Evolutionary conservation across 106 monocot genomes (phyloP), one percentile per base, ranked within the genome.

Genomic region (Dendrobium officinale): DNA sequence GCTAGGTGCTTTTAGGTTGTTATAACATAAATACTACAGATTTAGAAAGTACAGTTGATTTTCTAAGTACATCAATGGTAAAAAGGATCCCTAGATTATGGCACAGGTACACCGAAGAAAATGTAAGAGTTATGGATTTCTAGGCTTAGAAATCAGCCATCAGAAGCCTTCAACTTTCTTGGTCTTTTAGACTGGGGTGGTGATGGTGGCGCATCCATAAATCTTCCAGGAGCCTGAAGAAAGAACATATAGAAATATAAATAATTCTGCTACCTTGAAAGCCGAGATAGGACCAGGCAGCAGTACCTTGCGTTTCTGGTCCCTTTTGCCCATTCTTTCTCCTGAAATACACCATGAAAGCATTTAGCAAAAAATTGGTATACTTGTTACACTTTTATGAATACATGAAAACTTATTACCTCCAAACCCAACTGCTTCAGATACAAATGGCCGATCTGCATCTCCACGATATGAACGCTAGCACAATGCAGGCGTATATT

Each of bases 141-240:
- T 13, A 51, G 10, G 13, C 15, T 61, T 61, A 20, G n/a, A 22
- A 61, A 67, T 81, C 86, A 85, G 87, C 83, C 80, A 80, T 92
- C 96, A 26, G 96, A 90, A 81, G 87, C 80, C 80, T 94, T 94
- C 54, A 92, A 79, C 75, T 98, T 98, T 75, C 91, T 78, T 29
- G 97, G 92, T 80, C 97, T 89, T 81, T 95, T 98, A 26, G 94
- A 95, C 79, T 91, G 94, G 19, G 97, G 89, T 10, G 94, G 97
- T 77, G 97, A 95, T 58, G 97, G 85, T n/a, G 94, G 97, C 43
- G 90, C 72, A 79, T 98, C 94, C 13, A 79, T 73, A 82, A 88
- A 91, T 86, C 95, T 91, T 84, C 92, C 97, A 83, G 92, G 81
- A 37, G 76, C 87, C 93, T 94, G 79, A 13, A 76, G 48, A 83